Percentiles rank a stretch among this genome's conserved stretches.
phyloP scores from a whole-genome alignment of 2,329 filamentous ascomycete genomes.

The Aureobasidium sp. region DNA sequence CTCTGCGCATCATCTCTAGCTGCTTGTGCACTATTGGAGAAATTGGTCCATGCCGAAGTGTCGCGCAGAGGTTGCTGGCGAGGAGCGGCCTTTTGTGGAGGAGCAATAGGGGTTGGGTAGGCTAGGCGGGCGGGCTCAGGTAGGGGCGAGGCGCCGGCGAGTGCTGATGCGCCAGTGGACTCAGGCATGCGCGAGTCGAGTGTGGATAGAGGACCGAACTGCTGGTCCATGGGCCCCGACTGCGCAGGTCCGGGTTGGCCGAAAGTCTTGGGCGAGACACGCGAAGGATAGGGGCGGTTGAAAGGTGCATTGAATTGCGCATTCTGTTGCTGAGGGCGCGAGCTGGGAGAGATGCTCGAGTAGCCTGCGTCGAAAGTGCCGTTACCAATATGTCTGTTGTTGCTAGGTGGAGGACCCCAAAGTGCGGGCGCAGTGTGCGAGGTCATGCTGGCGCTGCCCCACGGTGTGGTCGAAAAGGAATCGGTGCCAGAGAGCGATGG shows the following conservation, averaged over 20 bases:
- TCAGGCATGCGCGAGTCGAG: conserved; percentile 23
- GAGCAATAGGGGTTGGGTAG: conserved; percentile 27
- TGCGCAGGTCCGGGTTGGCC: conserved; percentile 19
- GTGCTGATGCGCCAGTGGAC: conserved; percentile 18
- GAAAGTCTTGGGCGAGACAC: conserved; percentile 24
- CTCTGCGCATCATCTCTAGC: conserved; percentile 9
- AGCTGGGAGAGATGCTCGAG: conserved; percentile 39
- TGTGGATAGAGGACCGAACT: conserved; percentile 13
- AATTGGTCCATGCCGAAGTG: conserved; percentile 22
- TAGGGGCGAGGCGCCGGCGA: conserved; percentile 22
- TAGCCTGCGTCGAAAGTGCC: conserved; percentile 64
- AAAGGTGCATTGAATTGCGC: conserved; percentile 20
- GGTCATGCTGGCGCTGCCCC: conserved; percentile 16
- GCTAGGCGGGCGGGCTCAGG: conserved; percentile 22
- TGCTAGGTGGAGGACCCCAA: conserved; percentile 61
- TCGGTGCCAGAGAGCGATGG: conserved; percentile 13
- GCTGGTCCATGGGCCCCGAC: conserved; percentile 16
- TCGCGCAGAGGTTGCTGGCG: conserved; percentile 11
- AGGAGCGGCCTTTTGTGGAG: conserved; percentile 20
- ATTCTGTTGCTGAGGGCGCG: conserved; percentile 23
- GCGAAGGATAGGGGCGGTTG: conserved; percentile 18
- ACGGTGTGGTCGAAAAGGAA: conserved; percentile 7
- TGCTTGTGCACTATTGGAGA: conserved; percentile 9
- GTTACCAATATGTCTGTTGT: conserved; percentile 64
- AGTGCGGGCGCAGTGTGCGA: conserved; percentile 44